Percentiles rank a stretch among this genome's conserved stretches.
These are phyloP conservation scores for Alternaria sp. DNA, from an alignment of 2,329 filamentous ascomycete species.

Conservation along the genomic window DNA sequence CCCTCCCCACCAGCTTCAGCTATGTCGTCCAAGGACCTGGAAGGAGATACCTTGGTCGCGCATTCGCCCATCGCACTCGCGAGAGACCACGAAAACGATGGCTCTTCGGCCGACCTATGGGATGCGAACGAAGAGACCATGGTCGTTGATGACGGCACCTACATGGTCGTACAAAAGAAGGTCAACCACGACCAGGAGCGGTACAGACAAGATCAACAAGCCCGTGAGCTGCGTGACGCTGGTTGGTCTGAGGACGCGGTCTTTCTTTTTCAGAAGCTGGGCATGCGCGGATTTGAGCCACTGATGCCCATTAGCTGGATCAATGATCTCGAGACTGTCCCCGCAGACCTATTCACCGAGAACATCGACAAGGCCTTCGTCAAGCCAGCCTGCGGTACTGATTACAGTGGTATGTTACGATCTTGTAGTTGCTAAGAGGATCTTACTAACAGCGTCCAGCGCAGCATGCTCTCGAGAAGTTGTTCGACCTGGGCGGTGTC, in stretches of 20 bases:
- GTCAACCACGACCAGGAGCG: slow-evolving; percentile 34
- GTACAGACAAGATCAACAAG: slow-evolving; percentile 33
- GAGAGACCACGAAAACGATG: slow-evolving; percentile 3
- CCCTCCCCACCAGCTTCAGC: slow-evolving; percentile 41
- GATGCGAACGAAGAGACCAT: slow-evolving; percentile 47
- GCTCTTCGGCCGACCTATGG: slow-evolving; percentile 27
- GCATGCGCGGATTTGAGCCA: slow-evolving; percentile 63
- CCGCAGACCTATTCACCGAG: slow-evolving; percentile 58
- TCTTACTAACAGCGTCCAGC: slow-evolving; percentile 43
- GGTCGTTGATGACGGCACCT: slow-evolving; percentile 42
- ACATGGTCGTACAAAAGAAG: slow-evolving; percentile 31
- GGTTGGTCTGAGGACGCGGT: slow-evolving; percentile 61
- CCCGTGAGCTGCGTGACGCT: slow-evolving; percentile 45
- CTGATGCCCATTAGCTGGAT: slow-evolving; percentile 60
- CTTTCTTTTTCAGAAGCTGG: slow-evolving; percentile 60
- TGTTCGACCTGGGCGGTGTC: slow-evolving; percentile 59
- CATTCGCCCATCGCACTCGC: slow-evolving; percentile 10
- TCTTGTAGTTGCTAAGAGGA: not conserved
- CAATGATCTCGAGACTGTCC: slow-evolving; percentile 61
- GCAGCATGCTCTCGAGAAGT: slow-evolving; percentile 56
- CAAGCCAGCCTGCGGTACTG: slow-evolving; percentile 48
- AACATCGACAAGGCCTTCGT: slow-evolving; percentile 55
- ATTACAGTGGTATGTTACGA: slow-evolving; percentile 53
- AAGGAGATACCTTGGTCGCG: slow-evolving; percentile 39
- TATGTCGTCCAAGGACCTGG: slow-evolving; percentile 27